These are phyloP conservation scores for Eremothecium gossypii DNA, from an alignment of 1,139 yeast genomes.

Conservation along the genomic window DNA sequence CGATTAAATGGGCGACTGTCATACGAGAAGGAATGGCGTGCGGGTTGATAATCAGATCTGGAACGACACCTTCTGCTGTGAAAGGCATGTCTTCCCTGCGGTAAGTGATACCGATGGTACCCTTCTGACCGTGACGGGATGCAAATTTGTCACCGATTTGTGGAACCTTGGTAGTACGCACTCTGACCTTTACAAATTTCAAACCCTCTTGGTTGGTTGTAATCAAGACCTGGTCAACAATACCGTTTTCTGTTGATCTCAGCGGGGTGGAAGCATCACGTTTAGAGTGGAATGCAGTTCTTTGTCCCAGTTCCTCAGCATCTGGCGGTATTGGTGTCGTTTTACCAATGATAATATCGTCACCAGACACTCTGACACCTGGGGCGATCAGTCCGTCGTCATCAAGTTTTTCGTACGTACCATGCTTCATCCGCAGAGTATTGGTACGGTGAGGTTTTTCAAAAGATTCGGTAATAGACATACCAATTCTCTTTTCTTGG, in stretches of 20 bases:
- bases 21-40: conserved; percentile 99
- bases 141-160: conserved; percentile 99
- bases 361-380: conserved; percentile 97
- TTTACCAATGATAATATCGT: conserved; percentile 95
- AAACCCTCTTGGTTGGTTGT: conserved; percentile 98
- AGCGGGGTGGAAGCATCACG: conserved; percentile 98
- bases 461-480: conserved; percentile 93
- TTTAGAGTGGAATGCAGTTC: conserved; percentile 95
- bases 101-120: conserved; percentile 98
- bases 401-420: conserved; percentile 94
- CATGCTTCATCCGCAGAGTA: conserved; percentile 90
- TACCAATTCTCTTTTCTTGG: conserved; percentile 96
- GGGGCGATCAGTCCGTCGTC: conserved; percentile 98
- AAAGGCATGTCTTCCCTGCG: conserved; percentile 99
- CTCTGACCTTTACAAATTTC: conserved; percentile 93
- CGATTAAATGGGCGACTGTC: conserved; percentile 99
- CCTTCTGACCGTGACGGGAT: conserved; percentile 99
- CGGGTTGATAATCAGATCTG: conserved; percentile 94
- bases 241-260: conserved; percentile 95
- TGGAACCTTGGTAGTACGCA: conserved; percentile 97
- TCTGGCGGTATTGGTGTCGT: conserved; percentile 98
- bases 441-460: conserved; percentile 94
- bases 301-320: conserved; percentile 95
- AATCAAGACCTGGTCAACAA: conserved; percentile 91
- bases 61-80: conserved; percentile 92